Evolutionary conservation across 495 filamentous ascomycete genomes (phyloP).

Genomic region (Penicillium odoratum): DNA sequence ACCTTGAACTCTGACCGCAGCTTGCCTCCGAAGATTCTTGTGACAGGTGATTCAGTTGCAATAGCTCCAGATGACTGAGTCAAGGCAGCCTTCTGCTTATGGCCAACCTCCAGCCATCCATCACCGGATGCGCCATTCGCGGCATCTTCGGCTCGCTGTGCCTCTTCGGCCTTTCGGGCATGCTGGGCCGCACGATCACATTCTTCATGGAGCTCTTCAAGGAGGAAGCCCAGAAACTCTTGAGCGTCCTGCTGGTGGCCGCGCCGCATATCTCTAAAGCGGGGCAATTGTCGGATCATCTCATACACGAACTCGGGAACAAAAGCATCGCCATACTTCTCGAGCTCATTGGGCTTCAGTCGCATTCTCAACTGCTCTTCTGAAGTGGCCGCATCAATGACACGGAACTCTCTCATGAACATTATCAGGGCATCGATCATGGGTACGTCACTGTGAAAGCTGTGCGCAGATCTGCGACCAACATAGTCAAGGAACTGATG

Average conservation of each 20-base stretch:
- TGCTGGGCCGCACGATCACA: conserved; percentile 73
- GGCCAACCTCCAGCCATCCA: conserved; percentile 93
- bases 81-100: conserved; percentile 80
- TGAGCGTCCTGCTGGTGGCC: conserved; percentile 98
- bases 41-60: conserved; percentile 75
- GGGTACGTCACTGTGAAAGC: conserved; percentile 92
- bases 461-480: conserved; percentile 77
- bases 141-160: conserved; percentile 39
- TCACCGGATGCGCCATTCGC: conserved; percentile 39
- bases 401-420: conserved; percentile 91
- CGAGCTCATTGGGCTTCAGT: conserved; percentile 78
- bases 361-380: conserved; percentile 70
- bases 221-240: conserved; percentile 91
- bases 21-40: conserved; percentile 91
- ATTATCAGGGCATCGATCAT: conserved; percentile 94
- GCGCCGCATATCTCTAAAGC: conserved; percentile 89
- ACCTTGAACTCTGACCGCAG: conserved; percentile 86
- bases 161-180: conserved; percentile 42
- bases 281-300: conserved; percentile 78
- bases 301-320: conserved; percentile 95
- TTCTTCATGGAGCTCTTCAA: conserved; percentile 93
- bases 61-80: conserved; percentile 84
- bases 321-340: conserved; percentile 88
- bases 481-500: conserved; percentile 91
- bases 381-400: conserved; percentile 75